These are phyloP conservation scores for Alternaria burnsii DNA, from an alignment of 2,329 filamentous ascomycete species.

Conservation along the genomic window DNA sequence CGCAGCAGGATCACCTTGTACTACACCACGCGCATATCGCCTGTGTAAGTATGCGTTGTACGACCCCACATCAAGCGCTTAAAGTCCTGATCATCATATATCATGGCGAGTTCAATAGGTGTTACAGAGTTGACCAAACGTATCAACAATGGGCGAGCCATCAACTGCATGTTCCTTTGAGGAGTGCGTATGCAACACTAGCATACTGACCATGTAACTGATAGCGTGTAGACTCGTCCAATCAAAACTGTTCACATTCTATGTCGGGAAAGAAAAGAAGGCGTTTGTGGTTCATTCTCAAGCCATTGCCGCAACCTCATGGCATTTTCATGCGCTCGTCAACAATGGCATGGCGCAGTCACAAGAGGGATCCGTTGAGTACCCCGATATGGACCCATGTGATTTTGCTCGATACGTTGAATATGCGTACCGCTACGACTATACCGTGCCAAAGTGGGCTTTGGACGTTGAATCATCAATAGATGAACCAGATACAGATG, in stretches of 20 bases:
- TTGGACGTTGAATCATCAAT: background rate
- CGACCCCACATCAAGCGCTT: conserved; percentile 10
- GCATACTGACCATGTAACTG: background rate
- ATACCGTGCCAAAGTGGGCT: conserved; percentile 23
- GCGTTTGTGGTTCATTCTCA: conserved; percentile 28
- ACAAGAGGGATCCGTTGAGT: conserved; percentile 18
- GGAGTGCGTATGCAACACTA: conserved; percentile 7
- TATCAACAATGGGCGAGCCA: conserved; percentile 10
- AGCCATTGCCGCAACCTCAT: conserved; percentile 29
- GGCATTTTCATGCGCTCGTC: conserved; percentile 28
- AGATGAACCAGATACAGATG: background rate
- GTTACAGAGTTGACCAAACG: background rate
- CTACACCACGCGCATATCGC: background rate
- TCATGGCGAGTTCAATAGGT: background rate
- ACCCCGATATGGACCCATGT: conserved; percentile 25
- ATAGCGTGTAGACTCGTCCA: conserved; percentile 21
- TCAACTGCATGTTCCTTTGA: conserved; percentile 12
- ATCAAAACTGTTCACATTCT: conserved; percentile 37
- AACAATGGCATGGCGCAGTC: conserved; percentile 35
- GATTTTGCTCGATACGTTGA: conserved; percentile 42
- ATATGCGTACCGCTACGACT: conserved; percentile 37
- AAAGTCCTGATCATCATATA: background rate
- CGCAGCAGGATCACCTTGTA: background rate
- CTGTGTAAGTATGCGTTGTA: conserved; percentile 10
- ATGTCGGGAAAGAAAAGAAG: conserved; percentile 28